Base-by-base conservation (phyloP, 257 asterid species). In the Solanum bukasovii region DNA sequence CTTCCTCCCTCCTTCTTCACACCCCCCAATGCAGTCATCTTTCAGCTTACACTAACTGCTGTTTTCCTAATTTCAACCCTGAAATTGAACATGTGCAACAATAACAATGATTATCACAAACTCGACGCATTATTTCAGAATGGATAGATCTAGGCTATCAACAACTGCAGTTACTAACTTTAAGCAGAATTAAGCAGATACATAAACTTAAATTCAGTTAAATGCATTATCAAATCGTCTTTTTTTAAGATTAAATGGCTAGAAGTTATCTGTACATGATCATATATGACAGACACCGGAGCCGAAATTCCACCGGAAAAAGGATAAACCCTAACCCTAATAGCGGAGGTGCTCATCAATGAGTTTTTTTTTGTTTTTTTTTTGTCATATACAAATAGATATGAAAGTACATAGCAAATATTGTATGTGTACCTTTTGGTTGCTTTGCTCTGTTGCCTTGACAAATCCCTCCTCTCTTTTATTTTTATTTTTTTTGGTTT, bases 11-110 rank as follows among this genome's bases (percentile, higher is more conserved):
- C 38, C 89, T 87, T 92, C 88, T 87, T 92, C 88, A 83, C 87
- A 67, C 59, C 85, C 13, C 63, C 88, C 86, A 88, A 90, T 74
- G 92, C 87, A 88, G 72, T 71, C 98, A 93, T 95, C 91, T 89
- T 84, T 63, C 86, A 70, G 75, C 86, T 75, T 10, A 74, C 71
- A 70, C 87, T 4, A 20, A 9, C 20, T 20, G 8, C 11, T 23
- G 13, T 68, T 14, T 63, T 87, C 85, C 90, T 59, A 20, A 56
- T 72, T 84, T 85, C 78, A 84, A 75, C 89, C 90, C 92, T 92
- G 94, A 89, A 88, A 90, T 52, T 34, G 78, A 85, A 78, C 56
- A 33, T 83, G 13, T 31, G 20, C 44, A 82, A 31, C 70, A 49
- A 5, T 6, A 46, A 1, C 29, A 82, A 46, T 49, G 20, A 18